A percentile compares a stretch with the other conserved stretches of the same genome.
phyloP scores from a whole-genome alignment of 2,329 filamentous ascomycete species.

The Venturia carpophila region DNA sequence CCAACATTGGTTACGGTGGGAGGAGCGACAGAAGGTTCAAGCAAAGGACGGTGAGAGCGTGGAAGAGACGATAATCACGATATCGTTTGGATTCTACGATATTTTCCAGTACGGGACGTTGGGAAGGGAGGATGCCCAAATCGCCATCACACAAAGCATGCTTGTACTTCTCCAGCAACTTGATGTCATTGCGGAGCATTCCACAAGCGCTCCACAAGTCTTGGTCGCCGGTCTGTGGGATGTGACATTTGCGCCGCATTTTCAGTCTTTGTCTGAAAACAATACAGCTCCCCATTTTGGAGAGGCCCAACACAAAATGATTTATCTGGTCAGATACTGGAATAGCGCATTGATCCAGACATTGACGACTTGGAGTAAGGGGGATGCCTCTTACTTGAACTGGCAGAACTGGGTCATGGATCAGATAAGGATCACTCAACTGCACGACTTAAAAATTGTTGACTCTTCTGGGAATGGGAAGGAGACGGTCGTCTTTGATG shows the following conservation, averaged over 20 bases:
- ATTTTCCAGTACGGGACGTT: conserved; percentile 28
- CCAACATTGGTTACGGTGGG: conserved; percentile 27
- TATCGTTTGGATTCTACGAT: conserved; percentile 33
- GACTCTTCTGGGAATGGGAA: conserved; percentile 29
- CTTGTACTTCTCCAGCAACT: conserved; percentile 29
- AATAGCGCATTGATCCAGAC: conserved; percentile 28
- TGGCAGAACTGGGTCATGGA: conserved; percentile 30
- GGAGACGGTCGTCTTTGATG: conserved; percentile 28
- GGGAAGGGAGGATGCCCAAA: conserved; percentile 26
- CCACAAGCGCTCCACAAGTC: conserved; percentile 24
- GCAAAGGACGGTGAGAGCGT: conserved; percentile 24
- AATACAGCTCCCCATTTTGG: conserved; percentile 26
- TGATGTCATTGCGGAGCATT: conserved; percentile 28
- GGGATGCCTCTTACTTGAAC: conserved; percentile 29
- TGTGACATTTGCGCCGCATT: conserved; percentile 31
- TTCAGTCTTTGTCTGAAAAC: conserved; percentile 24
- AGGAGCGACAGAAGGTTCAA: conserved; percentile 24
- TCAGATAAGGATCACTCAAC: conserved; percentile 29
- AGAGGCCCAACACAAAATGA: conserved; percentile 26
- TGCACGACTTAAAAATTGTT: conserved; percentile 27
- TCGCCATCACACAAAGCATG: conserved; percentile 29
- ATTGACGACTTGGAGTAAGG: conserved; percentile 27
- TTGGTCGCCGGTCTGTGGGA: conserved; percentile 30
- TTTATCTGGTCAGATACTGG: conserved; percentile 23
- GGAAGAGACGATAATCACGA: conserved; percentile 30